A percentile compares a stretch with the other conserved stretches of the same genome.
Evolutionary conservation across 768 basidiomycete genomes (phyloP).

Genomic region (Calvatia gigantea): DNA sequence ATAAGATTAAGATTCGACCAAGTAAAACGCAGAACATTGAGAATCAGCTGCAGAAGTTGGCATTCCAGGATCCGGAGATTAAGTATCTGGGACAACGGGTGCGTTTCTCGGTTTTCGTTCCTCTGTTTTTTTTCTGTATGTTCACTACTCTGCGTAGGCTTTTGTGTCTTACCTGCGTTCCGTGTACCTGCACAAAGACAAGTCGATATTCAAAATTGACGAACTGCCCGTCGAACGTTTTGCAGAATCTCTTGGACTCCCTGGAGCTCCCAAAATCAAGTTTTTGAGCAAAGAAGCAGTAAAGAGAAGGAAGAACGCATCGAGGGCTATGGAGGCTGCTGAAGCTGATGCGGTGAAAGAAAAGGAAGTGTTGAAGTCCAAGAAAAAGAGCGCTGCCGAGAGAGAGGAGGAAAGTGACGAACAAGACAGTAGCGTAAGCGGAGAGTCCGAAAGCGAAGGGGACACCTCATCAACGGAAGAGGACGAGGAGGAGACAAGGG

Average conservation of each 20-base stretch:
- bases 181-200: constrained; percentile 90
- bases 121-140: neutral
- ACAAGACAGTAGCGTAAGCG: constrained; percentile 20
- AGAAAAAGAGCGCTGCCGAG: neutral
- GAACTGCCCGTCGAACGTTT: constrained; percentile 80
- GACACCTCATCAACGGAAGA: neutral
- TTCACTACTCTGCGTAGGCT: constrained; percentile 47
- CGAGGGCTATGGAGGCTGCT: constrained; percentile 38
- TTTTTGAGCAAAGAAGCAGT: constrained; percentile 67
- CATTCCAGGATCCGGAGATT: constrained; percentile 94
- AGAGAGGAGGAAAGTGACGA: constrained; percentile 15
- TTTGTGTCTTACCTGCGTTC: constrained; percentile 96
- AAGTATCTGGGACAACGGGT: constrained; percentile 96
- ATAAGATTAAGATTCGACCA: constrained; percentile 82
- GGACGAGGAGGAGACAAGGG: constrained; percentile 23
- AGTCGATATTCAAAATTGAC: constrained; percentile 83
- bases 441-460: constrained; percentile 17
- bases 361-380: constrained; percentile 7
- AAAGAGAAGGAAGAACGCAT: constrained; percentile 75
- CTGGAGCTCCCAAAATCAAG: constrained; percentile 95
- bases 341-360: constrained; percentile 25
- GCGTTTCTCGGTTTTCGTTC: constrained; percentile 32
- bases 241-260: constrained; percentile 87
- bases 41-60: constrained; percentile 87
- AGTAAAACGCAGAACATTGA: constrained; percentile 85